phyloP scores from a whole-genome alignment of 2,329 filamentous ascomycete species.

The Trichoderma sp. region DNA sequence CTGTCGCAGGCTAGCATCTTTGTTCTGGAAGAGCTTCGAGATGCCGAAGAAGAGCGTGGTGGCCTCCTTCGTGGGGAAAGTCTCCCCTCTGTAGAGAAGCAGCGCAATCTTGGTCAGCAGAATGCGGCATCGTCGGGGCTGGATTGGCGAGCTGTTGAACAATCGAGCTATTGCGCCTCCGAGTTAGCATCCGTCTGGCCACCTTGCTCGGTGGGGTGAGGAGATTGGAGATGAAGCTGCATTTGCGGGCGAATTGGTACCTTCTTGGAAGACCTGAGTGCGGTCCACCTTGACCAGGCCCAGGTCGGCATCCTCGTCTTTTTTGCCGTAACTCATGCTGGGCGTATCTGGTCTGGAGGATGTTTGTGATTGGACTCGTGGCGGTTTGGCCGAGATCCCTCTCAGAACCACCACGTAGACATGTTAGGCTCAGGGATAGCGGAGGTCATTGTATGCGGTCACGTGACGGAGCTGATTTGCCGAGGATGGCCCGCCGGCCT shows the following conservation, averaged over 20 bases:
- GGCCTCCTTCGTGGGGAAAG: constrained; percentile 95
- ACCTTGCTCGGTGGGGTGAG: constrained; percentile 29
- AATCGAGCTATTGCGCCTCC: constrained; percentile 70
- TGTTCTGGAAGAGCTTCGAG: constrained; percentile 99
- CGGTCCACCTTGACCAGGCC: constrained; percentile 96
- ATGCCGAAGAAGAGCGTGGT: constrained; percentile 98
- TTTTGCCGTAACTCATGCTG: constrained; percentile 96
- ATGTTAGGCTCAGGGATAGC: constrained; percentile 39
- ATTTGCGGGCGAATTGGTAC: constrained; percentile 51
- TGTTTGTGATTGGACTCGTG: constrained; percentile 39
- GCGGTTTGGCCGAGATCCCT: constrained; percentile 36
- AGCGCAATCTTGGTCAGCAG: constrained; percentile 96
- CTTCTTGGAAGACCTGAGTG: constrained; percentile 98
- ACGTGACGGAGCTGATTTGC: constrained; percentile 36
- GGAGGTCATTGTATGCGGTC: constrained; percentile 33
- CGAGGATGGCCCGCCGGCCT: constrained; percentile 16
- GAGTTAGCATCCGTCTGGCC: constrained; percentile 38
- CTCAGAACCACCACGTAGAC: constrained; percentile 45
- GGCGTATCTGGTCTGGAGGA: constrained; percentile 41
- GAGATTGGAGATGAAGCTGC: constrained; percentile 26
- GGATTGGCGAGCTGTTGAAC: constrained; percentile 97
- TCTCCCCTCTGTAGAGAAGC: constrained; percentile 94
- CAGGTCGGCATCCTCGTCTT: constrained; percentile 95
- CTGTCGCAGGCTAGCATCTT: constrained; percentile 95
- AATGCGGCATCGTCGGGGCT: constrained; percentile 94